Percentiles rank a stretch among this genome's conserved stretches.
phyloP scores from a whole-genome alignment of 495 filamentous ascomycete species.

The Cenococcum geophilum region DNA sequence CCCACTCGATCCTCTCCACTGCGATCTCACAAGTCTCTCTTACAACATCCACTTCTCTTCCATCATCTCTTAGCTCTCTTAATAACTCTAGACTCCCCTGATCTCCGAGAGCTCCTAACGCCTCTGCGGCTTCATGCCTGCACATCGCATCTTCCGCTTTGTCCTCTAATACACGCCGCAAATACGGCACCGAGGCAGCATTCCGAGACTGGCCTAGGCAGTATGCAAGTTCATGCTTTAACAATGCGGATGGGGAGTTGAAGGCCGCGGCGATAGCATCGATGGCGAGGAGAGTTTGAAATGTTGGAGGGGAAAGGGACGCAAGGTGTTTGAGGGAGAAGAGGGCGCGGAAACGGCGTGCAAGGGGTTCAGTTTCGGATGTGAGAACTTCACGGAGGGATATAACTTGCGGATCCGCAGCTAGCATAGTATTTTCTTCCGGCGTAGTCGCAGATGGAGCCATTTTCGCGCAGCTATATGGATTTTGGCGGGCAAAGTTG shows the following conservation, averaged over 20 bases:
- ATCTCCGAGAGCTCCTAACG: constrained; percentile 81
- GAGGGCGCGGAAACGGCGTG: constrained; percentile 88
- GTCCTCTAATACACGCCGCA: constrained; percentile 74
- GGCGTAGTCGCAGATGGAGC: not conserved
- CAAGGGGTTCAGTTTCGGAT: constrained; percentile 72
- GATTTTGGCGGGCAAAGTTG: not conserved
- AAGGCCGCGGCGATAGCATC: constrained; percentile 90
- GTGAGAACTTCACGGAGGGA: constrained; percentile 69
- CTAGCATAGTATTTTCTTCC: not conserved
- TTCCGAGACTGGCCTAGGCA: constrained; percentile 89
- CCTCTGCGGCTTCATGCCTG: constrained; percentile 94
- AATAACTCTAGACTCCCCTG: constrained; percentile 63
- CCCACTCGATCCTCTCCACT: constrained; percentile 89
- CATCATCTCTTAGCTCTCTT: constrained; percentile 61
- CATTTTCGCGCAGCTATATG: not conserved
- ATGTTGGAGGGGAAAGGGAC: constrained; percentile 54
- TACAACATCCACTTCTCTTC: constrained; percentile 69
- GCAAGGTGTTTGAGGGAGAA: constrained; percentile 96
- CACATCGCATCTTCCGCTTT: constrained; percentile 84
- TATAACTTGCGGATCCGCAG: constrained; percentile 38
- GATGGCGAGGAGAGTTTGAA: constrained; percentile 66
- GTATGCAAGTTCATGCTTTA: constrained; percentile 96
- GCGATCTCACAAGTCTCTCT: constrained; percentile 96
- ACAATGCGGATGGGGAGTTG: constrained; percentile 70
- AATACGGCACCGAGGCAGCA: constrained; percentile 60